These are phyloP conservation scores for Grosmannia serpens DNA, from an alignment of 2,329 filamentous ascomycete species.

Conservation along the genomic window DNA sequence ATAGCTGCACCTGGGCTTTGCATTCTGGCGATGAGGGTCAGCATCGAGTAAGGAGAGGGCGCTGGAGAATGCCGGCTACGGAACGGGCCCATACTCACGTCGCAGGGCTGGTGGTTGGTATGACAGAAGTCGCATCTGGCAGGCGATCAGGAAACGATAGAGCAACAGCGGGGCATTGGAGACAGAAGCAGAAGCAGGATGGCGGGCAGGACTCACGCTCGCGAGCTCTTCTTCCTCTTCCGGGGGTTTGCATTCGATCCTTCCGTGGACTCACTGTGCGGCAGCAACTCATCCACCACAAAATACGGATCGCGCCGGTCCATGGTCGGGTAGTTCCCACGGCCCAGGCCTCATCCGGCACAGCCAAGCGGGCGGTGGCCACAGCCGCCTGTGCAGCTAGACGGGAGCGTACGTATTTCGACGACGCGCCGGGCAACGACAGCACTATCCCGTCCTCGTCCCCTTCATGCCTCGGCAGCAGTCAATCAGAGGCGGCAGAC, in stretches of 20 bases:
- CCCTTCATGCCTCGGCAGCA: background rate
- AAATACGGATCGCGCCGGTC: conserved; percentile 4
- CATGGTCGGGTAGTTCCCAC: conserved; percentile 3
- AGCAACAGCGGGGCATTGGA: background rate
- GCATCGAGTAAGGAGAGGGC: background rate
- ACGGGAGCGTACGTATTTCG: background rate
- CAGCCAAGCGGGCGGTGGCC: background rate
- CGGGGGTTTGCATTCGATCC: conserved; percentile 20
- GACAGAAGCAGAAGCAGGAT: background rate
- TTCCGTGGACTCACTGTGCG: conserved; percentile 6
- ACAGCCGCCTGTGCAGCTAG: too few species aligned
- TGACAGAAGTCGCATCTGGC: conserved; percentile 34
- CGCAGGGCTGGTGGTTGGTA: conserved; percentile 35
- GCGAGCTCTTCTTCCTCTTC: conserved; percentile 24
- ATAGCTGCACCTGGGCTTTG: conserved; percentile 32
- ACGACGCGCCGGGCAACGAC: background rate
- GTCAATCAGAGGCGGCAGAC: background rate
- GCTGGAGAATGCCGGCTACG: background rate
- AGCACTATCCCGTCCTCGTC: background rate
- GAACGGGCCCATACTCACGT: conserved; percentile 15
- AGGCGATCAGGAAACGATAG: background rate
- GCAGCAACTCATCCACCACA: conserved; percentile 9
- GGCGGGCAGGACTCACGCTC: conserved; percentile 15
- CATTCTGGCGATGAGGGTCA: conserved; percentile 18
- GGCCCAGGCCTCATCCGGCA: background rate